Percentiles rank a stretch among this genome's conserved stretches.
Conservation (phyloP, 768 basidiomycete species). For the Candolleomyces efflorescens region DNA sequence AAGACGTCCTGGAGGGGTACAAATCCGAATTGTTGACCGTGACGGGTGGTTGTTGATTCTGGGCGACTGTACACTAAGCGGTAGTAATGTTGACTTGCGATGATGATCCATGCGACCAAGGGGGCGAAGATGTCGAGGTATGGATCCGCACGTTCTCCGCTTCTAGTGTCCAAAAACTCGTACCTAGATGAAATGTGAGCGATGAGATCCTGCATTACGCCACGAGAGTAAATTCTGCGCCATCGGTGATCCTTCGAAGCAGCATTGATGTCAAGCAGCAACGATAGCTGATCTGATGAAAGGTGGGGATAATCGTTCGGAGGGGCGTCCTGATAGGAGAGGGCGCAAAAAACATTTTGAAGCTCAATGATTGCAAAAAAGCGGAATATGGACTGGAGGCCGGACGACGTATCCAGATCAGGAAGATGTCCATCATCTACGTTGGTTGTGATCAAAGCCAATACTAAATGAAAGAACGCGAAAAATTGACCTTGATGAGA, state of each 20-base stretch:
- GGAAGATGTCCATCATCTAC: not conserved
- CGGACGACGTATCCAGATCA: not conserved
- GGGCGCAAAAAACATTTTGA: not conserved
- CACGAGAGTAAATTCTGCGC: not conserved
- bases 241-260: not conserved
- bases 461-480: not conserved
- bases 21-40: not conserved
- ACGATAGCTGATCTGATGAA: not conserved
- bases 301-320: not conserved
- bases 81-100: not conserved
- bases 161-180: not conserved
- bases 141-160: not conserved
- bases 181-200: not conserved
- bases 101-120: not conserved
- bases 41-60: not conserved
- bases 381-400: not conserved
- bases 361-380: not conserved
- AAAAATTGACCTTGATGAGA: not conserved
- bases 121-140: not conserved
- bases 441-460: not conserved
- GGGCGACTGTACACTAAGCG: not conserved
- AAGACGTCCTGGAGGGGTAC: not conserved
- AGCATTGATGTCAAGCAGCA: not conserved
- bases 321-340: not conserved
- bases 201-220: not conserved